Conservation (phyloP, 1,284 basidiomycete species). For the Caloboletus firmus region DNA sequence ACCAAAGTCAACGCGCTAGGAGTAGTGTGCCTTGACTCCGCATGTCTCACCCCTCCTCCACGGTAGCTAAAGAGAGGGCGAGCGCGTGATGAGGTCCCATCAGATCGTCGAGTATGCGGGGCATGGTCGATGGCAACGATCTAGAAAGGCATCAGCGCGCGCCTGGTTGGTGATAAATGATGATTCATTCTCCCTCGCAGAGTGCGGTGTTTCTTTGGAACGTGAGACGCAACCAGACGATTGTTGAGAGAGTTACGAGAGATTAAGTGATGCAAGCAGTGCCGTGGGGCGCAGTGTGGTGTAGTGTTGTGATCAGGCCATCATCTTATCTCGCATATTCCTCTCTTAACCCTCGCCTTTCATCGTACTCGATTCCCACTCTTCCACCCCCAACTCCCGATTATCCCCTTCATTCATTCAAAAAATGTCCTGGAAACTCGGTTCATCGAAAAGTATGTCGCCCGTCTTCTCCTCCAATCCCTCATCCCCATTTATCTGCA, state of each 20-base stretch:
- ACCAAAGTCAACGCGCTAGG: too few species aligned
- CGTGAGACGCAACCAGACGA: too few species aligned
- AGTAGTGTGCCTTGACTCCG: background rate
- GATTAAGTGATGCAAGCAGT: background rate
- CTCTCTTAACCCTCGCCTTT: background rate
- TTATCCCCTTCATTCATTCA: background rate
- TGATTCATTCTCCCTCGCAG: too few species aligned
- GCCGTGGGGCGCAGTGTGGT: background rate
- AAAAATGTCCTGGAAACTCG: constrained; percentile 46
- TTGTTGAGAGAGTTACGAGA: too few species aligned
- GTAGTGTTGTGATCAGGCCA: constrained; percentile 13
- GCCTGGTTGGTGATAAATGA: too few species aligned
- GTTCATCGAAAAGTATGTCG: constrained; percentile 44
- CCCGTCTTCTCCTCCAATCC: background rate
- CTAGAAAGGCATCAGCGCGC: background rate
- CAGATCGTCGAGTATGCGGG: background rate
- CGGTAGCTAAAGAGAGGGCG: background rate
- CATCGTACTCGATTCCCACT: background rate
- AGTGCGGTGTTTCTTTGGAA: too few species aligned
- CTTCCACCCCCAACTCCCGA: background rate
- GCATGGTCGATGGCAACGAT: background rate
- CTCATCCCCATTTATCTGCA: background rate
- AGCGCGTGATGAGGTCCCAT: background rate
- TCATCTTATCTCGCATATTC: constrained; percentile 18
- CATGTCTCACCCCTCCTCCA: too few species aligned